Base-by-base conservation (phyloP, 306 rosid genomes). In the Clitoria ternatea region DNA sequence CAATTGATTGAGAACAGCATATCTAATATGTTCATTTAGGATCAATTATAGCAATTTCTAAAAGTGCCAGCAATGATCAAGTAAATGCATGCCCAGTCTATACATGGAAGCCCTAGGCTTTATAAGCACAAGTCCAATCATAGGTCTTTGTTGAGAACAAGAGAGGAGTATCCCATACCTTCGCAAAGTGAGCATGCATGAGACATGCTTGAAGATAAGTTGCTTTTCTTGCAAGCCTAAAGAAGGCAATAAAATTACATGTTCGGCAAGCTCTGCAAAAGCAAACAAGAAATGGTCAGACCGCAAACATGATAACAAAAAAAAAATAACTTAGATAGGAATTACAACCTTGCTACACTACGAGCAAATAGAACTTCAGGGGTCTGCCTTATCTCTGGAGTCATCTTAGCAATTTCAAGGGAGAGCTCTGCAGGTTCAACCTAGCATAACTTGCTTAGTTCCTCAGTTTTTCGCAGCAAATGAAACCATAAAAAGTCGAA, bases 341-440 rank as follows among this genome's bases (percentile, higher is more conserved):
- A 70, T 65, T 66, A 77, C 61, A 36, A 94, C 99, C 99, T 86
- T 57, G 97, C 97, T 56, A 94, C 99, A 65, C 80, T 84, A 61
- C 99, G 96, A 60, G 99, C 97, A 86, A 94, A 94, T 75, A 83
- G 80, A 73, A 94, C 92, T 85, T 94, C 97, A 17, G 91, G 82
- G 50, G 97, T 83, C 72, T 91, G 97, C 87, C 99, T 85, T 78
- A 86, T 91, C 80, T 86, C 96, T 14, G 97, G 90, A 67, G 97
- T 84, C 99, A 94, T 94, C 89, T 91, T 87, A 47, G 99, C 96
- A 84, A 94, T 97, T 86, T 94, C 99, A 43, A 91, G 97, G 22
- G 99, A 94, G 79, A 94, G 96, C 91, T 94, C 99, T 73, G 96
- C 96, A 70, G 99, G 96, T 87, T 94, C 97, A 87, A 94, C 99